Evolutionary conservation across 2,329 filamentous ascomycete genomes (phyloP), one percentile per base, ranked within the genome.

Genomic region (Simplicillium sp.): DNA sequence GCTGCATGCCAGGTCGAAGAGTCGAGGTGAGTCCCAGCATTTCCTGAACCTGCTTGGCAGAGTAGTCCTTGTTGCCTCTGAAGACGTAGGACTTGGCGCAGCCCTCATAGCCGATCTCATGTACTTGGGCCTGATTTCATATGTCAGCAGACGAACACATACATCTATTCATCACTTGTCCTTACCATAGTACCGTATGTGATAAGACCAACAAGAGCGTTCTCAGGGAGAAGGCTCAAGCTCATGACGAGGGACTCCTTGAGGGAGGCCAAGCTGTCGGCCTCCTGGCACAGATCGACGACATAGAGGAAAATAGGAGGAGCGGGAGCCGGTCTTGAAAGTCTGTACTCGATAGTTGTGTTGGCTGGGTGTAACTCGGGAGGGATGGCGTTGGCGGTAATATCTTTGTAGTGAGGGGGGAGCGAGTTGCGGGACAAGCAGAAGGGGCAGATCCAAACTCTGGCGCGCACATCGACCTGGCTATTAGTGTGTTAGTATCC

Each of bases 21-120:
- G 80, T 79, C 17, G 84, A 71, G 15, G 83, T 76, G 41, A 96
- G 73, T 20, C 89, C 92, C 38, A 98, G 81, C 92, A 98, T 98
- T 58, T 98, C 92, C 63, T 97, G 90, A n/a, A 98, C 88, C 60
- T 97, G 89, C 68, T 97, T 97, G 40, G 89, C 86, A n/a, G 82
- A 76, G 62, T 98, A 98, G 56, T 98, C 92, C 70, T 97, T 98
- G 71, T 82, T 96, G 32, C 92, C 92, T 42, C 90, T 80, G 74
- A 98, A 98, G 34, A 98, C 92, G 56, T 96, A 98, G 6, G 90
- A 96, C 66, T 97, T 98, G 49, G 92, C 87, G 64, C 92, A 98
- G 65, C 97, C 92, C 41, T 86, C 89, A 59, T 98, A 98, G 41
- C 92, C 92, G 51, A 98, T 87, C 65, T 98, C 92, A 60, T 98